Conservation (phyloP, 2,329 filamentous ascomycete genomes). For the Stachybotrys echinatus region DNA sequence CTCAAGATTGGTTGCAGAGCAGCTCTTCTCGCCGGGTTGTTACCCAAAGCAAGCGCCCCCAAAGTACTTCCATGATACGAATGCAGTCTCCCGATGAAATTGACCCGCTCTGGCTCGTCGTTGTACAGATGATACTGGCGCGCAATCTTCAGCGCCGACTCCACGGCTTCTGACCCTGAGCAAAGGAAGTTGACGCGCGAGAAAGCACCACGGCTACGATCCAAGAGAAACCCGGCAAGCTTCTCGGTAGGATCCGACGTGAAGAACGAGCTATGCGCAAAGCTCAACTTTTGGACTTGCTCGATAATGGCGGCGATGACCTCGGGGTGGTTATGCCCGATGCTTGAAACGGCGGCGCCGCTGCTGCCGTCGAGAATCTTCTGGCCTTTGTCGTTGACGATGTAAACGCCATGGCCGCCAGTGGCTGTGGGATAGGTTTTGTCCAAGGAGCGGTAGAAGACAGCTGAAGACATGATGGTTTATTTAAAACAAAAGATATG, state of each 20-base stretch:
- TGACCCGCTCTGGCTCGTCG: constrained; percentile 15
- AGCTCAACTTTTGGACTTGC: constrained; percentile 38
- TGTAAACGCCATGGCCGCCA: constrained; percentile 6
- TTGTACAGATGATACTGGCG: constrained; percentile 39
- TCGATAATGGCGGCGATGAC: constrained; percentile 50
- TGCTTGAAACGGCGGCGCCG: constrained; percentile 59
- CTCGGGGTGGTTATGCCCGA: constrained; percentile 54
- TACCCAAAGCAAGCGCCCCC: constrained; percentile 33
- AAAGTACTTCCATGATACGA: constrained; percentile 44
- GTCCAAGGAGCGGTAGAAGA: neutral
- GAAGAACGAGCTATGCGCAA: constrained; percentile 16
- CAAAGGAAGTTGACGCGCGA: constrained; percentile 18
- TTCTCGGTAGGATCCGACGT: constrained; percentile 14
- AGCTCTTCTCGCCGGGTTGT: constrained; percentile 10
- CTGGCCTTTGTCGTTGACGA: constrained; percentile 31
- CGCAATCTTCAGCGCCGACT: constrained; percentile 41
- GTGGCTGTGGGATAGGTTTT: neutral
- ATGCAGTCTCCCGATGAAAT: constrained; percentile 32
- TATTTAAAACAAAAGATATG: too few relatives aligned
- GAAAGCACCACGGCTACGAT: constrained; percentile 10
- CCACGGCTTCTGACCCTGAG: constrained; percentile 30
- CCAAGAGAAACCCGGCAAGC: constrained; percentile 11
- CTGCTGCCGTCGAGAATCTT: constrained; percentile 63
- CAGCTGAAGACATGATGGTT: too few relatives aligned
- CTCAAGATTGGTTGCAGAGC: constrained; percentile 13